A percentile compares a stretch with the other conserved stretches of the same genome.
Conservation (phyloP, 495 filamentous ascomycete species). For the Penicillium angulare region DNA sequence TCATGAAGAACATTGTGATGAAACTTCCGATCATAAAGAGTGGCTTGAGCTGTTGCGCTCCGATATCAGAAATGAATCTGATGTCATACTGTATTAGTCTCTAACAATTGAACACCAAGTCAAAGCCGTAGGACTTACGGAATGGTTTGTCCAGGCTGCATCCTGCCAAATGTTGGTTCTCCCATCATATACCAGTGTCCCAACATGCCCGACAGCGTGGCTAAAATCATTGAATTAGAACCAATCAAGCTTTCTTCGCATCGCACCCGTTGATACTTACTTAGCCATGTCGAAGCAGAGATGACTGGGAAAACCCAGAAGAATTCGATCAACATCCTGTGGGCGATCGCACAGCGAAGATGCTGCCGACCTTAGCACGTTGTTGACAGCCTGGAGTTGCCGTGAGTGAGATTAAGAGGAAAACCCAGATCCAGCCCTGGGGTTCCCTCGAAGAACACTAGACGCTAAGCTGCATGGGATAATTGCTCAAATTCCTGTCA, state of each 20-base stretch:
- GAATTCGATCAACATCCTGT: neutral
- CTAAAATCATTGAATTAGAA: constrained; percentile 3
- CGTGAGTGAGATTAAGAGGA: neutral
- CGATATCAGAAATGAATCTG: constrained; percentile 23
- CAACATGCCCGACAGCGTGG: constrained; percentile 15
- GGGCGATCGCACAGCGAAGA: neutral
- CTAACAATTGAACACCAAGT: neutral
- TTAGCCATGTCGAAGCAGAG: constrained; percentile 12
- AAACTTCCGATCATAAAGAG: constrained; percentile 19
- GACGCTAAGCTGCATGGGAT: neutral
- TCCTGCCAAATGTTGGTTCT: constrained; percentile 16
- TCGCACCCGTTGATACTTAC: too few species aligned
- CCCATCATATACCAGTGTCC: constrained; percentile 19
- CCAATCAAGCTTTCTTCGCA: neutral
- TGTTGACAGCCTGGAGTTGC: neutral
- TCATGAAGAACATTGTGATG: constrained; percentile 16
- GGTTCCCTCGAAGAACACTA: neutral
- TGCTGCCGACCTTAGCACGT: constrained; percentile 5
- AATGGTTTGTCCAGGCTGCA: constrained; percentile 21
- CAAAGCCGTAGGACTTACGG: constrained; percentile 13
- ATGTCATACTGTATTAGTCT: neutral
- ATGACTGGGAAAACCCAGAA: constrained; percentile 12
- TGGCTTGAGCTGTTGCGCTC: constrained; percentile 14
- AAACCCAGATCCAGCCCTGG: neutral
- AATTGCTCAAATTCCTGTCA: neutral